phyloP scores from a whole-genome alignment of 31 red algal genomes.

The Endocladia muricata region DNA sequence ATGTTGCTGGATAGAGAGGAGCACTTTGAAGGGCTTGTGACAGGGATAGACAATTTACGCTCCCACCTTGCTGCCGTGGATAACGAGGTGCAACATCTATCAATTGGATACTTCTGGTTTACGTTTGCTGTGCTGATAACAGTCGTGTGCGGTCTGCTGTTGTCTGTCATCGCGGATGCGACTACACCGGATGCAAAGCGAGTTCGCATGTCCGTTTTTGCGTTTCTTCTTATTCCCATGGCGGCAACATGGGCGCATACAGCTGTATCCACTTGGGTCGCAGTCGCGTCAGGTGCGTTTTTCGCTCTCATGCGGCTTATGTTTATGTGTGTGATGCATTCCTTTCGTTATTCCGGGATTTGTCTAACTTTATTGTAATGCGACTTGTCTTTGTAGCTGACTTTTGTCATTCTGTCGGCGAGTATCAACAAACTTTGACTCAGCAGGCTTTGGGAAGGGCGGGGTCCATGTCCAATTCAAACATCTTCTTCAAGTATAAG shows the following conservation, averaged over 20 bases:
- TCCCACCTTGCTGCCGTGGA: conserved; percentile 12
- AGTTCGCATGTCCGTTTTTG: conserved; percentile 8
- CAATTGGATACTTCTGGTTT: conserved; percentile 14
- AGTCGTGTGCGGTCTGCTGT: conserved; percentile 12
- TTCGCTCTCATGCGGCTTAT: not conserved
- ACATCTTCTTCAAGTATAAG: conserved; percentile 22
- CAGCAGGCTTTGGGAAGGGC: not conserved
- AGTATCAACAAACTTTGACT: conserved; percentile 7
- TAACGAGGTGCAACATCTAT: conserved; percentile 12
- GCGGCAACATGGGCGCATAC: conserved; percentile 37
- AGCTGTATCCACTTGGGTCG: conserved; percentile 29
- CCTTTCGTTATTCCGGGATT: no score
- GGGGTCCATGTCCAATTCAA: not conserved
- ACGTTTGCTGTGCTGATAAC: conserved; percentile 22
- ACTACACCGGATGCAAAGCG: conserved; percentile 8
- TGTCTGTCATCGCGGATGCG: conserved; percentile 16
- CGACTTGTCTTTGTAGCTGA: not conserved
- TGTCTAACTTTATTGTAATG: no score
- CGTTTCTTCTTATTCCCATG: conserved; percentile 28
- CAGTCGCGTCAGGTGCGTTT: conserved; percentile 34
- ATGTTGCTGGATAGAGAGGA: not conserved
- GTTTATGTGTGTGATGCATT: no score
- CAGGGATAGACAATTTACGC: not conserved
- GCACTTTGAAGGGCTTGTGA: not conserved
- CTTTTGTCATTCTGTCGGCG: conserved; percentile 30